Base-by-base conservation (phyloP, 805 yeast species). In the Ogataea naganishii region DNA sequence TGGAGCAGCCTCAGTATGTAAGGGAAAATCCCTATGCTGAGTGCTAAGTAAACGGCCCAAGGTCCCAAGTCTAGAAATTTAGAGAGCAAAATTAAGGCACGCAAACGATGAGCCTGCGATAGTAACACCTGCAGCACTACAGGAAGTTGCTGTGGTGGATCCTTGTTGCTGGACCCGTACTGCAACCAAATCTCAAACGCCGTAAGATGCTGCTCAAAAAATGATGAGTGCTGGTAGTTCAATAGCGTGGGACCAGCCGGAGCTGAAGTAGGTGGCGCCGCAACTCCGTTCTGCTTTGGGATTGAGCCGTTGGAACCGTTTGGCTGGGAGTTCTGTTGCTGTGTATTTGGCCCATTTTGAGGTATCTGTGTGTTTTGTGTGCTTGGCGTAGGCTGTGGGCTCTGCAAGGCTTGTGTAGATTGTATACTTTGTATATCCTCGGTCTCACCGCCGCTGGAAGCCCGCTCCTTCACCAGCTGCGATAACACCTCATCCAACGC, bases 121-220 rank as follows among this genome's bases (percentile, higher is more conserved):
- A 92, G 59, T 20, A 92, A 63, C 7, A 92, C 96, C 52, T 92
- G 98, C 11, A 92, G 58, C 6, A 92, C 94, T 22, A 92, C 84
- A 0, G 98, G 96, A 11, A 92, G 60, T 55, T 92, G 98, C 47
- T 89, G 95, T 0, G 98, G 98, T 0, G 96, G 86, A 27, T 77
- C 75, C 44, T 80, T 75, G 1, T 85, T 69, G 24, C 84, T 80
- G 0, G 94, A 75, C 0, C 94, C 94, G 52, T 84, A 88, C 48
- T 85, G 82, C 31, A 92, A 68, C 98, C 98, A 92, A 21, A 86
- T 73, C 47, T 92, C 96, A 59, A 92, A 89, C 7, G 97, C 97
- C 0, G 96, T 92, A 33, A 88, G 64, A 50, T 86, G 96, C 49
- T 86, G 96, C 57, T 92, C 96, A 49, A 92, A 92, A 51, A 92